Base-by-base conservation (phyloP, 2,329 filamentous ascomycete species). In the Penicillium brasilianum region DNA sequence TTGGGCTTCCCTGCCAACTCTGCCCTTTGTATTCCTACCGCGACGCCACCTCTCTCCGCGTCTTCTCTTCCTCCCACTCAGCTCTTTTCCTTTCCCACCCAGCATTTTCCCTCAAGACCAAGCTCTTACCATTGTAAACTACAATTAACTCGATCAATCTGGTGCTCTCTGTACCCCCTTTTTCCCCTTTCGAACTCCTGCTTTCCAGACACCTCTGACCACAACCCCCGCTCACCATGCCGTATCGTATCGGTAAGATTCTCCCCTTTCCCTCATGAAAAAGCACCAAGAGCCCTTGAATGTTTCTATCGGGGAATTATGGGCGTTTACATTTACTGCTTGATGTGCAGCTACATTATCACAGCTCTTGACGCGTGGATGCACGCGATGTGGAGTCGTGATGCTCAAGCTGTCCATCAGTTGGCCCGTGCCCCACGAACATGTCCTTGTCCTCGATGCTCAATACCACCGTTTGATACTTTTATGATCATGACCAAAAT, bases 191-290 rank as follows among this genome's bases (percentile, higher is more conserved):
- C 4, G 10, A n/a, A 8, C 32, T 22, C 20, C 4, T 11, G 20
- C 13, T 37, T 41, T 30, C 11, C 36, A 16, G 25, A 7, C 13
- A 28, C 34, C 8, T 22, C 44, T 30, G 25, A 53, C 20, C 13
- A 25, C 30, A 16, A 37, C 14, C 37, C 34, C 36, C 34, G n/a
- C 30, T 54, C 57, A 58, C 46, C 28, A 64, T 66, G 65, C 61
- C 66, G 13, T 63, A 69, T 60, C 70, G 72, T 28, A 55, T 74
- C 36, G 72, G 72, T 74, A 65, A 64, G 72, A 60, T 3, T 30
- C 20, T 18, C 13, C 10, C 18, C 25, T n/a, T 54, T 58, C 20
- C 30, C 13, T 52, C n/a, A 7, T 16, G 4, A 13, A 32, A 14
- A 8, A 34, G 11, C 11, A 5, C 22, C 37, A 18, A 41, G 11